Base-by-base conservation (phyloP, 192 early-diverging fungal genomes). In the Gonapodya prolifera region DNA sequence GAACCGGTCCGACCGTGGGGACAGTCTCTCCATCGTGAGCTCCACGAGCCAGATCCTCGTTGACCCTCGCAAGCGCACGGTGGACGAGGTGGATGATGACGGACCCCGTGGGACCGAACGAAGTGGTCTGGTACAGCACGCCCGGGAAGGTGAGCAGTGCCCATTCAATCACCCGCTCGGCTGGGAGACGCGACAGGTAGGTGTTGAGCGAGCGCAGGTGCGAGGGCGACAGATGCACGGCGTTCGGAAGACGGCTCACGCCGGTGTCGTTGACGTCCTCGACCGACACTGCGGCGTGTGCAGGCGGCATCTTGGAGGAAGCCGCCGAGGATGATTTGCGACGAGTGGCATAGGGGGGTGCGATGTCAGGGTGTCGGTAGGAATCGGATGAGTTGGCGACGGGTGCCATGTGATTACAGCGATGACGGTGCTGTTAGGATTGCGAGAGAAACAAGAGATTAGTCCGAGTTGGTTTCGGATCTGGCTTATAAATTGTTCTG, bases 21-120 rank as follows among this genome's bases (percentile, higher is more conserved):
- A 80, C 79, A 70, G 76, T 76, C 35, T 77, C 76, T 61, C 83
- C 82, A 0, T 81, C 80, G 69, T 79, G 80, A 75, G 70, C 75
- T 35, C 79, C 78, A 33, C 79, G 86, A 13, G 87, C 82, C 1
- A 85, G 82, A 16, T 91, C 85, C 34, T 86, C 78, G 74, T 84
- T 86, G 70, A 93, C 87, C 75, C 92, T 90, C 75, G 84, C 84
- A 61, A 61, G 8, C 23, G 45, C 45, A 61, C 45, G 45, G 8
- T 61, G 45, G 76, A 95, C 87, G 83, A 98, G 92, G 83, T 98
- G 93, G 34, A 92, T 81, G 76, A 93, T 93, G 77, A 91, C 94
- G 79, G 93, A 87, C 35, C 96, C 96, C 1, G 96, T 94, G 32
- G 93, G 89, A 1, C 96, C 96, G 82, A 98, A 96, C 30, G 96